Conservation (phyloP, 768 basidiomycete species). For the Termitomyces sp. region DNA sequence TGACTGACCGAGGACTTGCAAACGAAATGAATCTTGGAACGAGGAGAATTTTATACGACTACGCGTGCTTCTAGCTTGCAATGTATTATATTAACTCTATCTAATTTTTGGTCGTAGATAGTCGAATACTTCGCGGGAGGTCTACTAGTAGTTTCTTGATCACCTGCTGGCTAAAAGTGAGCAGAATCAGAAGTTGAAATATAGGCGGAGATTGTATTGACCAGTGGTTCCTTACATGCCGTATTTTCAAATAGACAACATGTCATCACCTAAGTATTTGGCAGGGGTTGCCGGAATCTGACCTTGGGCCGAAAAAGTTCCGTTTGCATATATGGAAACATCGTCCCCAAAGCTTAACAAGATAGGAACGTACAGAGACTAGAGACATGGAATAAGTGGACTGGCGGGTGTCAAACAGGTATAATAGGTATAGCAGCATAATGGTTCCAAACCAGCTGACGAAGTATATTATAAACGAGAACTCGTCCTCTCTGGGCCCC, state of each 20-base stretch:
- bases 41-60: background rate
- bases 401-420: background rate
- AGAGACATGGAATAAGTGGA: too few species aligned
- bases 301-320: constrained; percentile 4
- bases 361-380: too few species aligned
- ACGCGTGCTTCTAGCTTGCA: background rate
- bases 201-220: constrained; percentile 15
- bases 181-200: background rate
- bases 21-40: background rate
- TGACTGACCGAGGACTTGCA: constrained; percentile 2
- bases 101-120: background rate
- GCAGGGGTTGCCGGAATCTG: constrained; percentile 12
- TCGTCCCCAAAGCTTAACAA: constrained; percentile 2
- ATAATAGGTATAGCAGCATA: background rate
- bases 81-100: background rate
- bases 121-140: background rate
- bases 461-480: background rate
- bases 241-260: background rate
- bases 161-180: background rate
- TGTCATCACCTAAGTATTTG: constrained; percentile 11
- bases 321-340: constrained; percentile 13
- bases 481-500: constrained; percentile 3
- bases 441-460: constrained; percentile 6
- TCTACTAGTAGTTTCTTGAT: too few species aligned
- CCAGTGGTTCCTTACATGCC: background rate